Base-by-base conservation (phyloP, 2,329 filamentous ascomycete species). In the Paracoccidioides lutzii region DNA sequence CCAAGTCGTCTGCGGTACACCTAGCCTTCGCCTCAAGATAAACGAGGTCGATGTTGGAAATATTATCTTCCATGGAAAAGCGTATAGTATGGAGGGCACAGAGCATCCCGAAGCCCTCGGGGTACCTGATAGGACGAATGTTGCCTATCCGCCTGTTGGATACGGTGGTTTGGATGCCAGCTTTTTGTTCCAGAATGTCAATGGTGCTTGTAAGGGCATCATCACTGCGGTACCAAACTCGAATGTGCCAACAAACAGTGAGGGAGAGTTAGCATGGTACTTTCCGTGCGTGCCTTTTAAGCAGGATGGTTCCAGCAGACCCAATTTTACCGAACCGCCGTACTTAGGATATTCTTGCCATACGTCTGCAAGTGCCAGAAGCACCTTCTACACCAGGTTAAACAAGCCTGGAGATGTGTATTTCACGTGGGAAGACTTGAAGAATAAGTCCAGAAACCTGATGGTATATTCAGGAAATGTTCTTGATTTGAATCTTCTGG, bases 141-240 rank as follows among this genome's bases (percentile, higher is more conserved):
- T 98, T 12, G 97, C 83, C 66, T 90, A 96, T 67, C 74, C 95
- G n/a, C 79, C 84, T 0, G 81, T 85, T 62, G 88, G 88, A 66
- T 82, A 91, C 63, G 85, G 84, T 55, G 93, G 90, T n/a, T 81
- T 87, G 70, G 94, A 98, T 67, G 91, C 88, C 57, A 97, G 90
- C 67, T 98, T 98, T 69, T 74, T 98, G 66, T 98, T 98, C 73
- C 93, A 98, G 69, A 95, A 97, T 62, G 93, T 98, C 70, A 98
- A 98, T 64, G 94, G 93, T 50, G 87, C 87, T 59, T 98, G 93
- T 79, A 98, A 97, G 74, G 87, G 80, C 8, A 73, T 97, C 56
- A 95, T 98, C 67, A 95, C 82, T 0, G 71, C 78, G 6, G 81
- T 85, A 0, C 67, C 78, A 1, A 76, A 76, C 55, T 94, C 90